Percentiles rank a stretch among this genome's conserved stretches.
These are phyloP conservation scores for Oidium heveae DNA, from an alignment of 2,329 filamentous ascomycete species.

Conservation along the genomic window DNA sequence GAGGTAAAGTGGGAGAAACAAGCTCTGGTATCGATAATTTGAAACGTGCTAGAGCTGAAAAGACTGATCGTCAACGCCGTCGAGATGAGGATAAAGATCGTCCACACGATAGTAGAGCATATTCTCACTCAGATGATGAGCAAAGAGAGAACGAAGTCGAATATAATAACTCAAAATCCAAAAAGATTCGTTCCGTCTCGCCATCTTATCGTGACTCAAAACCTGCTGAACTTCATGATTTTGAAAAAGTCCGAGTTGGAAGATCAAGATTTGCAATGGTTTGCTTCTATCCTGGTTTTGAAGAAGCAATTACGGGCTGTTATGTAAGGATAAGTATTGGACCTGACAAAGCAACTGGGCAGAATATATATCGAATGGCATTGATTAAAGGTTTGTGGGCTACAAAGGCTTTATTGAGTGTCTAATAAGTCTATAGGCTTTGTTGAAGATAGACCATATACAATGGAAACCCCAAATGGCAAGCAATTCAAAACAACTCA, in stretches of 20 bases:
- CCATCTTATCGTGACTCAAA: slow-evolving; percentile 25
- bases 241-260: slow-evolving; percentile 62
- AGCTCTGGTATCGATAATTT: slow-evolving; percentile 48
- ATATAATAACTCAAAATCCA: slow-evolving; percentile 34
- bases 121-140: slow-evolving; percentile 31
- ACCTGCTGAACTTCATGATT: slow-evolving; percentile 51
- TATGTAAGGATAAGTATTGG: slow-evolving; percentile 71
- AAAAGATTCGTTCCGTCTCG: slow-evolving; percentile 21
- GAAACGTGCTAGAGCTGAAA: slow-evolving; percentile 34
- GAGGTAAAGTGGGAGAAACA: slow-evolving; percentile 40
- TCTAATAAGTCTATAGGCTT: slow-evolving; percentile 32
- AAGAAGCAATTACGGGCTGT: slow-evolving; percentile 55
- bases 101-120: slow-evolving; percentile 22
- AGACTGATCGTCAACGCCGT: slow-evolving; percentile 36
- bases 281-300: slow-evolving; percentile 82
- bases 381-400: slow-evolving; percentile 47
- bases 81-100: slow-evolving; percentile 35
- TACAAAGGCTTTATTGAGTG: slow-evolving; percentile 1
- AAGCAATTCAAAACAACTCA: slow-evolving; percentile 63
- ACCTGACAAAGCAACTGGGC: slow-evolving; percentile 42
- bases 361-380: slow-evolving; percentile 68
- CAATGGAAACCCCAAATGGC: slow-evolving; percentile 48
- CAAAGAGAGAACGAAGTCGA: slow-evolving; percentile 61
- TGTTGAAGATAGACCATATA: slow-evolving; percentile 55
- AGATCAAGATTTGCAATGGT: slow-evolving; percentile 70